Evolutionary conservation across 2,329 filamentous ascomycete species (phyloP).

Genomic region (Fusarium globosum): DNA sequence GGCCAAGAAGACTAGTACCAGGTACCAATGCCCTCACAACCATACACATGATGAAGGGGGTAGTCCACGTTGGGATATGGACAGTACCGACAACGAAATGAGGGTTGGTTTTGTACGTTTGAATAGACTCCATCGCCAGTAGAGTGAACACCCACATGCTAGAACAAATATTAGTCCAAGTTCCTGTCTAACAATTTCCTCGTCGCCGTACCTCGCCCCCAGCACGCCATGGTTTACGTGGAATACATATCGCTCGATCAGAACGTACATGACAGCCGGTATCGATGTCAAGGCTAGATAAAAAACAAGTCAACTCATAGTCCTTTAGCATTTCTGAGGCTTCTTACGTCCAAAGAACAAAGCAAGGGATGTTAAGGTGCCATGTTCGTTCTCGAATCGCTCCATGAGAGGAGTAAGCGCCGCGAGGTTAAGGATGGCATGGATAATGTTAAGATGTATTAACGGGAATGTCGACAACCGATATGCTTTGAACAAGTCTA

Average conservation of each 20-base stretch:
- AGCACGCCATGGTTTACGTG: slow-evolving; percentile 78
- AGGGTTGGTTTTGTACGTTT: slow-evolving; percentile 85
- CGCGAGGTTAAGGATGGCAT: slow-evolving; percentile 81
- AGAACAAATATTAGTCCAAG: slow-evolving; percentile 3
- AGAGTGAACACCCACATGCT: slow-evolving; percentile 95
- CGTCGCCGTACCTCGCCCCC: slow-evolving; percentile 77
- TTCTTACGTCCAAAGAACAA: slow-evolving; percentile 92
- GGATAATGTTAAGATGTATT: slow-evolving; percentile 84
- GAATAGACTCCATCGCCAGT: slow-evolving; percentile 84
- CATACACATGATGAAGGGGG: slow-evolving; percentile 81
- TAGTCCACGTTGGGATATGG: slow-evolving; percentile 91
- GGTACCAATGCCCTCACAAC: slow-evolving; percentile 82
- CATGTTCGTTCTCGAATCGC: slow-evolving; percentile 91
- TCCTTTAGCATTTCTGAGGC: not conserved
- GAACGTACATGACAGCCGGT: slow-evolving; percentile 82
- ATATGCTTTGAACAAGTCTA: slow-evolving; percentile 71
- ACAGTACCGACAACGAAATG: slow-evolving; percentile 72
- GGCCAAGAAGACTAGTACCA: slow-evolving; percentile 84
- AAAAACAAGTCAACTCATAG: slow-evolving; percentile 17
- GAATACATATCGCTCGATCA: slow-evolving; percentile 80
- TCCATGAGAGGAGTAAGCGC: slow-evolving; percentile 90
- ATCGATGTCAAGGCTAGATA: slow-evolving; percentile 80
- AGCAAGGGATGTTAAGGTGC: slow-evolving; percentile 86
- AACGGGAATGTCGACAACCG: slow-evolving; percentile 92
- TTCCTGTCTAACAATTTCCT: too few species aligned